These are phyloP conservation scores for Botrytis tulipae DNA, from an alignment of 2,329 filamentous ascomycete species.

Conservation along the genomic window DNA sequence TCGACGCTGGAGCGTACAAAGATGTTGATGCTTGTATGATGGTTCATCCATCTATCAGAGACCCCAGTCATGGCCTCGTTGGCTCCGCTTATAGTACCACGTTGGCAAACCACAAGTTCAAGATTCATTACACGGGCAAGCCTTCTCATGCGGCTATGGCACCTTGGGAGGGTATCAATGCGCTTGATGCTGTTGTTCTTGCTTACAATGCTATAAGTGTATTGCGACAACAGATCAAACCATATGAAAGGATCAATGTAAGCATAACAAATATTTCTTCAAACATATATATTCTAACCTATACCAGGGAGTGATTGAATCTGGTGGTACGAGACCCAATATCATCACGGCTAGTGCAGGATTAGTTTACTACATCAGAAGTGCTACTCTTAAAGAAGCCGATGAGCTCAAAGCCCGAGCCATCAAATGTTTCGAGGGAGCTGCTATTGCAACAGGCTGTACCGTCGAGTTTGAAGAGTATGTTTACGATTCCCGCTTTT, in stretches of 20 bases:
- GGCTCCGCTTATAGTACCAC: constrained; percentile 22
- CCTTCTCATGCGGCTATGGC: constrained; percentile 42
- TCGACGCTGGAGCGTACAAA: constrained; percentile 45
- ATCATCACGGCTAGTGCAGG: constrained; percentile 38
- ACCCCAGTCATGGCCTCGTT: neutral
- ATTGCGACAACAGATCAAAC: constrained; percentile 37
- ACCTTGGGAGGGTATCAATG: constrained; percentile 44
- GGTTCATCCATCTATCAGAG: constrained; percentile 36
- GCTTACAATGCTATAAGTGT: constrained; percentile 40
- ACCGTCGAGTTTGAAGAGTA: constrained; percentile 38
- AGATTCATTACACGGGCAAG: constrained; percentile 33
- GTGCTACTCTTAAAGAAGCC: constrained; percentile 25
- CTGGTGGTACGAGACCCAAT: constrained; percentile 42
- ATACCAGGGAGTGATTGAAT: constrained; percentile 19
- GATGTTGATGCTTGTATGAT: constrained; percentile 43
- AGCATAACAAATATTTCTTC: constrained; percentile 37
- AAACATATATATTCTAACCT: neutral
- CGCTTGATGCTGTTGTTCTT: constrained; percentile 42
- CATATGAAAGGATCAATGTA: constrained; percentile 40
- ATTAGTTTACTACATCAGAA: constrained; percentile 28
- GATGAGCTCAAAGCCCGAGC: constrained; percentile 26
- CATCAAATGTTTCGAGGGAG: constrained; percentile 32
- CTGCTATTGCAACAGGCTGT: constrained; percentile 32
- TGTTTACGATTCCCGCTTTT: neutral
- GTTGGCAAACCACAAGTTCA: constrained; percentile 26